Conservation (phyloP, 331 rosid genomes). For the Malus hybrid region DNA sequence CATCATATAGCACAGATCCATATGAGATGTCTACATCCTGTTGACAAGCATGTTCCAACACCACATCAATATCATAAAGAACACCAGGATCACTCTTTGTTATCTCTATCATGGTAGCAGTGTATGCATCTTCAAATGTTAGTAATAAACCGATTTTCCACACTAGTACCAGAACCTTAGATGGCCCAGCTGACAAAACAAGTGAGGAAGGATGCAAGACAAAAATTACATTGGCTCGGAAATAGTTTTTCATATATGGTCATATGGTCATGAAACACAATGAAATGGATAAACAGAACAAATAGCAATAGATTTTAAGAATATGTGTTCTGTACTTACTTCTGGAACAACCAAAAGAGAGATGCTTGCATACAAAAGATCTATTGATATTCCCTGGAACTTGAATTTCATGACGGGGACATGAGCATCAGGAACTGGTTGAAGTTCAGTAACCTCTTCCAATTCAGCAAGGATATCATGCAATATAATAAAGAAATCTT, state of each 20-base stretch:
- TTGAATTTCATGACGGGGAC: slow-evolving; percentile 99
- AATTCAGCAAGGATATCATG: slow-evolving; percentile 66
- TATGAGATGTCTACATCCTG: slow-evolving; percentile 94
- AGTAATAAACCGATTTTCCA: neutral
- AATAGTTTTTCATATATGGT: neutral
- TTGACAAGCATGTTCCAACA: slow-evolving; percentile 16
- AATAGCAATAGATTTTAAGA: neutral
- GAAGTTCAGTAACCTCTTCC: slow-evolving; percentile 89
- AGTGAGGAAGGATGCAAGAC: slow-evolving; percentile 1
- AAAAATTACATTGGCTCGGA: neutral
- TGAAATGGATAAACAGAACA: neutral
- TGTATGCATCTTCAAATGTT: neutral
- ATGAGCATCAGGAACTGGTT: slow-evolving; percentile 86
- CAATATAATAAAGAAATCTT: slow-evolving; percentile 75
- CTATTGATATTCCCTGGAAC: slow-evolving; percentile 79
- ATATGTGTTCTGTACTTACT: slow-evolving; percentile 41
- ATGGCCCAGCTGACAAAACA: neutral
- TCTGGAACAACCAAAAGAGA: slow-evolving; percentile 84
- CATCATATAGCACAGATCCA: slow-evolving; percentile 57
- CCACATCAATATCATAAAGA: slow-evolving; percentile 8
- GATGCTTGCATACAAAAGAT: slow-evolving; percentile 86
- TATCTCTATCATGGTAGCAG: neutral
- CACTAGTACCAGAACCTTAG: neutral
- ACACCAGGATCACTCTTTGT: slow-evolving; percentile 1
- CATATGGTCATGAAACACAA: neutral